Base-by-base conservation (phyloP, 129 eudicot genomes). In the Kitagawia praeruptora region DNA sequence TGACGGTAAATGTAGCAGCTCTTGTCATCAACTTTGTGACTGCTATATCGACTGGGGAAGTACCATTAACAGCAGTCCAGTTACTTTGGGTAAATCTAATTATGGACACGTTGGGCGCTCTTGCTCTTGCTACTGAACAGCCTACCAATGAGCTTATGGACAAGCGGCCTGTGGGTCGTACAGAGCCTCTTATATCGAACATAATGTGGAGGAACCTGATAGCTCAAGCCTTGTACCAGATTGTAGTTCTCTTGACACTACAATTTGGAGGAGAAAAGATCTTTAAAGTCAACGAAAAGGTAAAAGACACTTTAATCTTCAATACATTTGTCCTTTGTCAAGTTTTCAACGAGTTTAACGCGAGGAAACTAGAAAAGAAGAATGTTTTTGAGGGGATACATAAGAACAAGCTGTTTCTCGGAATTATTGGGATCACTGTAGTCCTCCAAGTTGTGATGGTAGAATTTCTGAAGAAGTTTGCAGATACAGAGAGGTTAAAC, bases 151-250 rank as follows among this genome's bases (percentile, higher is more conserved):
- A 84, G 71, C 85, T 84, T 4, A 84, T 86, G 87, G 70, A 84
- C 28, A 82, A 70, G 39, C 70, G 48, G 0, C 92, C 90, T 2
- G 87, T 87, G 31, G 91, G 85, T 9, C 82, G 82, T 44, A 79
- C 85, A 5, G 87, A 82, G 51, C 90, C 91, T 5, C 91, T 90
- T 8, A 82, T 90, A 74, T 86, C 88, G 70, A 90, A 87, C 18
- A 66, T 88, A 15, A 87, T 87, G 95, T 90, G 91, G 91, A 87
- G 91, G 80, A 90, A 90, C 75, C 16, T 90, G 75, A n/a, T 85
- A 25, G 85, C 85, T 69, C 91, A 85, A 74, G 87, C 89, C 8
- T 44, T 82, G 4, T 89, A 78, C 25, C 93, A 89, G 54, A 82
- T 87, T n/a, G 58, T 72, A 18, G 74, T 87, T 58, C 86, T 89